Percentiles rank a stretch among this genome's conserved stretches.
phyloP scores from a whole-genome alignment of 1,139 yeast genomes.

The Saccharomycopsis crataegensis region DNA sequence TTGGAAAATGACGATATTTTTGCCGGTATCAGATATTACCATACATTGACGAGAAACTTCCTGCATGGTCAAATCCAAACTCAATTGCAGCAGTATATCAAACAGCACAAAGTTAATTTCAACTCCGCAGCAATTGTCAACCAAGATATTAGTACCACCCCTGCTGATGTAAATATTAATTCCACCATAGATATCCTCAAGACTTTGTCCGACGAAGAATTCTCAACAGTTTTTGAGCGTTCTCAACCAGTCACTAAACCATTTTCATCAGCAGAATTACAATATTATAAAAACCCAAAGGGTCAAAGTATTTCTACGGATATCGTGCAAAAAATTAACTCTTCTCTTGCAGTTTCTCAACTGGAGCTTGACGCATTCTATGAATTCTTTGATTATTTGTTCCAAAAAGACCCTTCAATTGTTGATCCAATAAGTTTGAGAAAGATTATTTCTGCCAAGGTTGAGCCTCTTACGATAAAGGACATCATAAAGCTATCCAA shows the following conservation, averaged over 20 bases:
- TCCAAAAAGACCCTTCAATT: background rate
- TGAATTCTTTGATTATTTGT: slow-evolving; percentile 1
- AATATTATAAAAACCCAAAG: background rate
- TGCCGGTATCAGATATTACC: slow-evolving; percentile 18
- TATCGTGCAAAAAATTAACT: background rate
- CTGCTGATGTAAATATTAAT: background rate
- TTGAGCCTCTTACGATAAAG: background rate
- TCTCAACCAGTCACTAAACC: background rate
- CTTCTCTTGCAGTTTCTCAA: background rate
- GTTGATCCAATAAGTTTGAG: slow-evolving; percentile 2
- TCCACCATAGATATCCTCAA: background rate
- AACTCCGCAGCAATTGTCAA: too few relatives aligned
- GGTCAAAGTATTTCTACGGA: background rate
- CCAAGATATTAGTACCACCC: too few relatives aligned
- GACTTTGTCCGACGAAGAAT: background rate
- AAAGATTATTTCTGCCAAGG: background rate
- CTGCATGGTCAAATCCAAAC: background rate
- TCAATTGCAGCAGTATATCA: background rate
- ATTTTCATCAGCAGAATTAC: background rate
- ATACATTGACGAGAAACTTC: slow-evolving; percentile 2
- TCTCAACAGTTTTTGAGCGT: background rate
- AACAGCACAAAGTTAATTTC: too few relatives aligned
- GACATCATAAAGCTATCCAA: background rate
- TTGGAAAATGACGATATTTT: slow-evolving; percentile 16
- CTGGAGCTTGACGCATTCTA: background rate